A percentile compares a stretch with the other conserved stretches of the same genome.
Evolutionary conservation across 805 yeast species (phyloP).

Genomic region (Zygotorulaspora florentina): DNA sequence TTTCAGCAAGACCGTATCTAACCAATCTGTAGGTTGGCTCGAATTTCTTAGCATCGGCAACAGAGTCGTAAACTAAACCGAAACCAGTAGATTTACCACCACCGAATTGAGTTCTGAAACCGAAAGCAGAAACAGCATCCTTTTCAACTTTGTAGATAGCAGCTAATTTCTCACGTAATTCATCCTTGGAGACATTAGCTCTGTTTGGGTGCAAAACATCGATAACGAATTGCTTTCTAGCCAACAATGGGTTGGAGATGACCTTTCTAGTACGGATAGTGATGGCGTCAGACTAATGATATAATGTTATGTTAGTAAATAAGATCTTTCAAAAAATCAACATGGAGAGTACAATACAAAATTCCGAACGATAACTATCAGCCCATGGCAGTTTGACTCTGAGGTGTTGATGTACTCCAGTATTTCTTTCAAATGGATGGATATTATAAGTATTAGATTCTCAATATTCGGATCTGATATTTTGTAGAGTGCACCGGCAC

Average conservation of each 20-base stretch:
- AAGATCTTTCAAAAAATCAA: neutral
- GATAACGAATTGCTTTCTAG: slow-evolving; percentile 99
- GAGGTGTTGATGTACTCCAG: too few relatives aligned
- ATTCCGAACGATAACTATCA: too few relatives aligned
- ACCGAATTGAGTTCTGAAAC: slow-evolving; percentile 99
- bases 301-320: slow-evolving; percentile 5
- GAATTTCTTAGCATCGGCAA: slow-evolving; percentile 95
- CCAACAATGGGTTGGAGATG: slow-evolving; percentile 97
- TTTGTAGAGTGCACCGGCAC: too few relatives aligned
- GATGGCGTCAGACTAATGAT: slow-evolving; percentile 90
- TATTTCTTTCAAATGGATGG: too few relatives aligned
- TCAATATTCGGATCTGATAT: too few relatives aligned
- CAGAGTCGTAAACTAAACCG: slow-evolving; percentile 97
- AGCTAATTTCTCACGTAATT: slow-evolving; percentile 92
- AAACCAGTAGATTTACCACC: slow-evolving; percentile 99
- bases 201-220: slow-evolving; percentile 99
- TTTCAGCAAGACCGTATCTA: slow-evolving; percentile 95
- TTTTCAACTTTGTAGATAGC: slow-evolving; percentile 85
- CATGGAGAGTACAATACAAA: too few relatives aligned
- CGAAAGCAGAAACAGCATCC: slow-evolving; percentile 95
- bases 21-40: slow-evolving; percentile 99
- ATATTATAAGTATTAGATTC: too few relatives aligned
- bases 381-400: too few relatives aligned
- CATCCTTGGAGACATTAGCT: slow-evolving; percentile 99
- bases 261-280: slow-evolving; percentile 99